Evolutionary conservation across 805 yeast genomes (phyloP), one percentile per base, ranked within the genome.

Genomic region (Candida argentea): DNA sequence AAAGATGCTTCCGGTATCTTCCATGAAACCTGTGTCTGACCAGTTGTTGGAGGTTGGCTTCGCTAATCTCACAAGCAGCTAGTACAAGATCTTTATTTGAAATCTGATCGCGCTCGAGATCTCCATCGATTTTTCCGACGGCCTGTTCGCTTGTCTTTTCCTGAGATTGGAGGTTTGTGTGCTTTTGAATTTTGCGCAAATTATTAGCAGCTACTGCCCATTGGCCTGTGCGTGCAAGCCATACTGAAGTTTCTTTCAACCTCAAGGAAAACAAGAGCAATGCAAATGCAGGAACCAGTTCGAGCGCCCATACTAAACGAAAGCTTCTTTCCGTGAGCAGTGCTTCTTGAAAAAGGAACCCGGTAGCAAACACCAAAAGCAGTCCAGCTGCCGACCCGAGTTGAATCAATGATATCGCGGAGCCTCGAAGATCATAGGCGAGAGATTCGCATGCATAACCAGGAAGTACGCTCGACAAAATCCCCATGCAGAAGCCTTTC

Each of bases 401-500:
- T 23, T 48, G 50, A 24, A 47, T 44, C 4, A 53, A 16, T 2
- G 56, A 37, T 13, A 52, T 34, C 0, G 50, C 29, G 5, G 40
- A 31, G 6, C 55, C 56, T 26, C 39, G 43, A 17, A 40, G 35
- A 4, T 39, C 29, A 1, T 34, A 23, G 3, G 58, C 50, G 9
- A 46, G 33, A 3, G 46, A 38, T 29, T 60, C 66, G 6, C 46
- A 37, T 1, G 50, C 35, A 34, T 60, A 58, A 4, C 55, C 44
- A 2, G 61, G 61, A 2, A 49, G 38, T 5, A 51, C 33, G 14
- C 51, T 40, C n/a, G 52, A 42, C 8, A 49, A 40, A 14, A 53
- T 29, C 4, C 66, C 66, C 23, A 55, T 37, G 5, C 54, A 35
- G 3, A 46, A 10, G 0, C 66, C 66, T 29, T 48, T 55, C 6